These are phyloP conservation scores for Berberis thunbergii DNA, from an alignment of 164 flowering plant species.

Conservation along the genomic window DNA sequence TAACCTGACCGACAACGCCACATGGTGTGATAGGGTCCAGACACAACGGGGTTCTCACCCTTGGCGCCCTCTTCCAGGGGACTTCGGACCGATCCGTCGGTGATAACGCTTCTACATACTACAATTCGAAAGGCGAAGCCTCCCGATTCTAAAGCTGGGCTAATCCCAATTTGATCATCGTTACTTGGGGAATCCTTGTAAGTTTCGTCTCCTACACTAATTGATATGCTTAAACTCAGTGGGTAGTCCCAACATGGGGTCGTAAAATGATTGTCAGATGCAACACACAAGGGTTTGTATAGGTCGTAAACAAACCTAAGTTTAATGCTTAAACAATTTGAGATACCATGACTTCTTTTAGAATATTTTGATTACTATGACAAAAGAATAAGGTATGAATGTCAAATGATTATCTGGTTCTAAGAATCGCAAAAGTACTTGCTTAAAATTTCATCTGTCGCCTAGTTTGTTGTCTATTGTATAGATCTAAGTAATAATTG, in stretches of 20 bases:
- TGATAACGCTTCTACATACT: conserved; percentile 4
- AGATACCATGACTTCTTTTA: no score
- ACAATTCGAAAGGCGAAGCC: conserved; percentile 4
- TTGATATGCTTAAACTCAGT: conserved; percentile 7
- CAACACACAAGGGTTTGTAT: no score
- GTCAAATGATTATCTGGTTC: no score
- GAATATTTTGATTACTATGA: no score
- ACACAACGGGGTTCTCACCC: conserved; percentile 2
- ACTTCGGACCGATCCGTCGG: conserved; percentile 3
- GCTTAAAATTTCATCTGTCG: no score
- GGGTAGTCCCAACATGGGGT: conserved; percentile 6
- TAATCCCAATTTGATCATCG: conserved; percentile 2
- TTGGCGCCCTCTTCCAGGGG: background rate
- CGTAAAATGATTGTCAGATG: background rate
- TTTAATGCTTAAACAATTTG: no score
- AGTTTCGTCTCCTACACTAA: conserved; percentile 1
- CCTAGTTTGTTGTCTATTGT: no score
- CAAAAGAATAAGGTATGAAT: no score
- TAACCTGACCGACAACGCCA: conserved; percentile 1
- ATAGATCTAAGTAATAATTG: no score
- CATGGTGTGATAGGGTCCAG: background rate
- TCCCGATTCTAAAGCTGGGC: conserved; percentile 3
- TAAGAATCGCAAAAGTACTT: no score
- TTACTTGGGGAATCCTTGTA: conserved; percentile 4
- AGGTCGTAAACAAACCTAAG: no score